Conservation (phyloP, 768 basidiomycete genomes). For the Astraeus odoratus region DNA sequence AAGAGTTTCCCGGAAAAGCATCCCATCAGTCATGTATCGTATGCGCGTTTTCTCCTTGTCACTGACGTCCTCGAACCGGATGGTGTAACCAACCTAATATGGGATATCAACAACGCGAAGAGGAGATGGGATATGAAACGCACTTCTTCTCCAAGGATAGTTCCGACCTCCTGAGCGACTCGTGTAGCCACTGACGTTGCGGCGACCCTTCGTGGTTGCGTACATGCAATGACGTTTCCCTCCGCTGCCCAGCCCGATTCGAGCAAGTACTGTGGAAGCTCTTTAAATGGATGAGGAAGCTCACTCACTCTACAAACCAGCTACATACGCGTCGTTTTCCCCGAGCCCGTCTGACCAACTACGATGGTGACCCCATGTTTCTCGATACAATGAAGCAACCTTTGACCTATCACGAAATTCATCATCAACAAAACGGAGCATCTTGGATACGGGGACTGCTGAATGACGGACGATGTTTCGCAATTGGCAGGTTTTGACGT, state of each 20-base stretch:
- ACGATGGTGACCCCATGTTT: conserved; percentile 79
- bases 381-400: conserved; percentile 79
- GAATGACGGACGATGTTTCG: conserved; percentile 64
- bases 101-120: conserved; percentile 4
- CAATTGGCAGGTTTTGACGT: conserved; percentile 81
- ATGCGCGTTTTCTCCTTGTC: conserved; percentile 81
- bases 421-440: background rate
- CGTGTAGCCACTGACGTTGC: conserved; percentile 91
- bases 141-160: conserved; percentile 84
- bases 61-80: conserved; percentile 93
- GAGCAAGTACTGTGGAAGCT: conserved; percentile 90
- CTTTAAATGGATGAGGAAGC: conserved; percentile 33
- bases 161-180: conserved; percentile 89
- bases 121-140: background rate
- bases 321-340: conserved; percentile 90
- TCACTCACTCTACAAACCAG: background rate
- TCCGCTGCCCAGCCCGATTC: conserved; percentile 90
- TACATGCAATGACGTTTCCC: conserved; percentile 84
- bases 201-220: conserved; percentile 88
- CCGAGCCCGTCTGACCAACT: conserved; percentile 93
- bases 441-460: background rate
- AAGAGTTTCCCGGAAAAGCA: conserved; percentile 92
- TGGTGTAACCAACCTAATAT: conserved; percentile 88
- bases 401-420: conserved; percentile 46
- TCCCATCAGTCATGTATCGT: conserved; percentile 96